Conservation (phyloP, 2,329 filamentous ascomycete species). For the Raffaelea ambrosiae region DNA sequence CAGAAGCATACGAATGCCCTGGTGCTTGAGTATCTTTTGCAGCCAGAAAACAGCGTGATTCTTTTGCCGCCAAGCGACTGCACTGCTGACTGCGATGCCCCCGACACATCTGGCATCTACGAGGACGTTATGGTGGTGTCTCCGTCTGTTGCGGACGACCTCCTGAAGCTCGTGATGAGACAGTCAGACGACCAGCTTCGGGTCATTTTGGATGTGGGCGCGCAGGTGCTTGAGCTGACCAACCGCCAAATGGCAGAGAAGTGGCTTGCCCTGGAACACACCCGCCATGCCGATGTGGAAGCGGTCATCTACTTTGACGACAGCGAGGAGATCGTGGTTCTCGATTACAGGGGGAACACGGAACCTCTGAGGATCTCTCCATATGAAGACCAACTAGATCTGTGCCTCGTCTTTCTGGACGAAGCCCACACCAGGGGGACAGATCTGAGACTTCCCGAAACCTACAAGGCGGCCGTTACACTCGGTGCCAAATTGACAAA, state of each 20-base stretch:
- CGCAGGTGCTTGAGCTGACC: conserved; percentile 56
- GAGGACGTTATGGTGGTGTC: conserved; percentile 2
- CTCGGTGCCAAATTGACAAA: conserved; percentile 58
- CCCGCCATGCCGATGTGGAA: conserved; percentile 17
- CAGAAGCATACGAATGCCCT: conserved; percentile 60
- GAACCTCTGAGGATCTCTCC: conserved; percentile 50
- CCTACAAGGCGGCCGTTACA: conserved; percentile 58
- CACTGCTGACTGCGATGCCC: too few species aligned
- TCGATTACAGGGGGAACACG: conserved; percentile 35
- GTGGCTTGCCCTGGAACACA: conserved; percentile 37
- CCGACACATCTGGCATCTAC: too few species aligned
- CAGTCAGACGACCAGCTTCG: conserved; percentile 29
- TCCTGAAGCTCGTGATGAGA: conserved; percentile 38
- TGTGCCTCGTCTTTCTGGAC: conserved; percentile 60
- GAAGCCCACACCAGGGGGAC: conserved; percentile 63
- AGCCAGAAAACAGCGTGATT: conserved; percentile 38
- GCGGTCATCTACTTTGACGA: conserved; percentile 51
- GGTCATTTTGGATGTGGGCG: conserved; percentile 64
- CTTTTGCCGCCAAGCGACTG: not conserved
- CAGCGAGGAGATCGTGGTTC: conserved; percentile 43
- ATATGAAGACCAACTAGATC: conserved; percentile 44
- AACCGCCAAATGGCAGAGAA: conserved; percentile 43
- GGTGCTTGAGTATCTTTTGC: conserved; percentile 52
- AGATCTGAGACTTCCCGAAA: conserved; percentile 51
- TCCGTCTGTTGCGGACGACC: conserved; percentile 25